Percentiles rank a stretch among this genome's conserved stretches.
These are phyloP conservation scores for Xylariaceae sp. DNA, from an alignment of 2,329 filamentous ascomycete genomes.

Conservation along the genomic window DNA sequence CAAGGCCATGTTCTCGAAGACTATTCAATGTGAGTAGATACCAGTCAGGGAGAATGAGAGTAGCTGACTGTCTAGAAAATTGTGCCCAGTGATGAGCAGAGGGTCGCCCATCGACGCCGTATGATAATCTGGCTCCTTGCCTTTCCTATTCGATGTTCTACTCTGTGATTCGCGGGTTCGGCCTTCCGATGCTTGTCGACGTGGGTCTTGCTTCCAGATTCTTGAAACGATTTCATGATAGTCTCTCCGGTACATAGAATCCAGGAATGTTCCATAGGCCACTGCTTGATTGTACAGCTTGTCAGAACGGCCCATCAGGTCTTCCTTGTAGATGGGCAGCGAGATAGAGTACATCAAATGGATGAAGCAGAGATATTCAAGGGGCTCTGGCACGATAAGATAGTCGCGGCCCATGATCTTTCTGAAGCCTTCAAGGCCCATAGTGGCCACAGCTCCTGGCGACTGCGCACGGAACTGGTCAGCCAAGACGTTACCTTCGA, in stretches of 20 bases:
- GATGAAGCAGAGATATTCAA: slow-evolving; percentile 47
- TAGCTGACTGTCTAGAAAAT: slow-evolving; percentile 49
- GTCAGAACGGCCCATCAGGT: slow-evolving; percentile 32
- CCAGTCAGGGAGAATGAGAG: neutral
- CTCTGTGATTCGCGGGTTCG: slow-evolving; percentile 12
- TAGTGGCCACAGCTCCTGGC: slow-evolving; percentile 35
- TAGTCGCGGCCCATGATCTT: slow-evolving; percentile 37
- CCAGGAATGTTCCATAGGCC: slow-evolving; percentile 40
- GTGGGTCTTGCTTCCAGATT: slow-evolving; percentile 46
- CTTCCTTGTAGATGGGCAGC: slow-evolving; percentile 42
- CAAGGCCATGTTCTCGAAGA: slow-evolving; percentile 44
- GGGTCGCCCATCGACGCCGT: slow-evolving; percentile 29
- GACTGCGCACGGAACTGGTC: slow-evolving; percentile 38
- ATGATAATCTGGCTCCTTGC: slow-evolving; percentile 36
- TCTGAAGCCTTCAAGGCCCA: slow-evolving; percentile 40
- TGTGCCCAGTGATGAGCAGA: slow-evolving; percentile 39
- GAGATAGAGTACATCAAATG: slow-evolving; percentile 51
- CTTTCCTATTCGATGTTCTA: slow-evolving; percentile 34
- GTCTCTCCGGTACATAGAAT: slow-evolving; percentile 31
- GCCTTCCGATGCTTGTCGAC: slow-evolving; percentile 25
- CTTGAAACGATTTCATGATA: slow-evolving; percentile 42
- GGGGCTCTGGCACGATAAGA: slow-evolving; percentile 31
- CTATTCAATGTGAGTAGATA: slow-evolving; percentile 29
- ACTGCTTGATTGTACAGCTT: slow-evolving; percentile 46
- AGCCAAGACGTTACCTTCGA: slow-evolving; percentile 41